A percentile compares a stretch with the other conserved stretches of the same genome.
Evolutionary conservation across 116 monocot genomes (phyloP).

Genomic region (Zostera marina): DNA sequence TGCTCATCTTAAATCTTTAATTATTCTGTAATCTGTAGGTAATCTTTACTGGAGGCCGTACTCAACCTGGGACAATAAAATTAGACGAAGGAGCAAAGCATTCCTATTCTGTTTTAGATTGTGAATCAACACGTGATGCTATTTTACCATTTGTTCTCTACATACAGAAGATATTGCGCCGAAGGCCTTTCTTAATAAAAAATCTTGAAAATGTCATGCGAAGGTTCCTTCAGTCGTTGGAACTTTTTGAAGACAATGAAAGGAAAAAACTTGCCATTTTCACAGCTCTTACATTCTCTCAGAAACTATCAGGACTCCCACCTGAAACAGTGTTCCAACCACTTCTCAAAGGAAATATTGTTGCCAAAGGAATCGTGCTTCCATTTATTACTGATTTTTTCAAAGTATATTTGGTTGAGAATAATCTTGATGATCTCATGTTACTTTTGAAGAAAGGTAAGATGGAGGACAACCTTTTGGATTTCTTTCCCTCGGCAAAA

Average conservation of each 20-base stretch:
- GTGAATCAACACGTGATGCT: constrained; percentile 69
- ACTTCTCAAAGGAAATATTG: constrained; percentile 88
- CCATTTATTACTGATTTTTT: constrained; percentile 90
- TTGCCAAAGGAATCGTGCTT: constrained; percentile 93
- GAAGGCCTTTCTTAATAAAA: constrained; percentile 89
- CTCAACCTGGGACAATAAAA: constrained; percentile 92
- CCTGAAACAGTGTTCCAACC: constrained; percentile 96
- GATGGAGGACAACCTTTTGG: constrained; percentile 92
- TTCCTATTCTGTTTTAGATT: constrained; percentile 59
- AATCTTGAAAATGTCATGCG: constrained; percentile 97
- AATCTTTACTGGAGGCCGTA: constrained; percentile 89
- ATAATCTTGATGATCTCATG: constrained; percentile 89
- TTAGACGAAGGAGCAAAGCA: constrained; percentile 87
- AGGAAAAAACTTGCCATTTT: constrained; percentile 91
- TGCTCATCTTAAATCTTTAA: neutral
- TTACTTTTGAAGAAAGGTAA: constrained; percentile 74
- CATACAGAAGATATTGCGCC: constrained; percentile 79
- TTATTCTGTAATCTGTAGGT: constrained; percentile 59
- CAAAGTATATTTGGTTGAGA: constrained; percentile 74
- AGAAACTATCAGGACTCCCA: constrained; percentile 94
- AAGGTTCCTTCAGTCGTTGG: constrained; percentile 85
- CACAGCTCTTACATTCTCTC: constrained; percentile 93
- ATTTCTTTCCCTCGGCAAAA: constrained; percentile 72
- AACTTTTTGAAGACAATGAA: constrained; percentile 87
- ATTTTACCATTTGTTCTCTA: constrained; percentile 91